Evolutionary conservation across 192 early-diverging fungal genomes (phyloP).

Genomic region (Phlyctochytrium arcticum): DNA sequence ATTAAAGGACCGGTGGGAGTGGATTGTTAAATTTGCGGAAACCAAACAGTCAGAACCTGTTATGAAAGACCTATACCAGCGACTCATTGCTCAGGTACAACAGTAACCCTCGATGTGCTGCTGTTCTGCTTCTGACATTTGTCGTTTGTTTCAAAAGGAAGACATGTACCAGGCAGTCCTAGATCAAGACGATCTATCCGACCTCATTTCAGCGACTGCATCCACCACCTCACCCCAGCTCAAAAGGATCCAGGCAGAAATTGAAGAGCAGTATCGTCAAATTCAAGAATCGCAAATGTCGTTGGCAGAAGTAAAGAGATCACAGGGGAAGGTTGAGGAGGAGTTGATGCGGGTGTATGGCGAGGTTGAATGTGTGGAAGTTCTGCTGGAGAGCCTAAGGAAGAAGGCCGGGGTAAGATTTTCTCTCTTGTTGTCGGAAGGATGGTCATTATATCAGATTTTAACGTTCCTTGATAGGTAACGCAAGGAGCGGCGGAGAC

Average conservation of each 20-base stretch:
- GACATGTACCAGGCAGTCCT: neutral
- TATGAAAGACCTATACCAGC: neutral
- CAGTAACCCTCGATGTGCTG: constrained; percentile 2
- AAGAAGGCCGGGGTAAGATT: too few relatives aligned
- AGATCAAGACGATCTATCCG: neutral
- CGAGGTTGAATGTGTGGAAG: neutral
- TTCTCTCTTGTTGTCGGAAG: too few relatives aligned
- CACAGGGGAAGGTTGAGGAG: neutral
- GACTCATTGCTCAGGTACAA: neutral
- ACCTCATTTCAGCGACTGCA: neutral
- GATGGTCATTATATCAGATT: too few relatives aligned
- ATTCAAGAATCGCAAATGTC: neutral
- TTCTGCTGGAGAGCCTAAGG: neutral
- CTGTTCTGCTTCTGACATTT: neutral
- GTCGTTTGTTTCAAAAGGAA: neutral
- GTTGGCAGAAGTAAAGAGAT: neutral
- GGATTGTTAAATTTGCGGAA: neutral
- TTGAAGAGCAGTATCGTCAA: neutral
- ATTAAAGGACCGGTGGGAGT: constrained; percentile 19
- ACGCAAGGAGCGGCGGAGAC: too few relatives aligned
- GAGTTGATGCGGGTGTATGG: neutral
- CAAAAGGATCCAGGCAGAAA: constrained; percentile 1
- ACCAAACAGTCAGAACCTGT: neutral
- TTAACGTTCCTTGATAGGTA: too few relatives aligned
- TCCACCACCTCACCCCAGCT: neutral